Evolutionary conservation across 176 grass and related monocot genomes (phyloP), one percentile per base, ranked within the genome.

Genomic region (Saccharum spontaneum): DNA sequence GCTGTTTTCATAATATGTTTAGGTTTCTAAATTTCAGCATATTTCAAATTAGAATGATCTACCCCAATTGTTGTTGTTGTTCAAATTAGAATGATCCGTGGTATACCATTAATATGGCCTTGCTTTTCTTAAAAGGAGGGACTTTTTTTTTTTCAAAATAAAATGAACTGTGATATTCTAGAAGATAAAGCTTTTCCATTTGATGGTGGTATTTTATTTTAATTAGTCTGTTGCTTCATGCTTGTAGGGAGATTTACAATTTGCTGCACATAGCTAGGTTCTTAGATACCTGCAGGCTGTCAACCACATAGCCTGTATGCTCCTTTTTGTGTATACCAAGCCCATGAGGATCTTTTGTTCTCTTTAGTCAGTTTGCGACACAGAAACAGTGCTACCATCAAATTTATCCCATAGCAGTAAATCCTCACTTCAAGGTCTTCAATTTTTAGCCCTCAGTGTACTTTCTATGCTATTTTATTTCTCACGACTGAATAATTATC

Each of bases 141-240:
- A 55, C 39, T 75, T 78, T 1, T 52, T 1, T 52, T 52, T 30
- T 33, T 10, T 12, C 12, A 44, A 52, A 48, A 9, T 71, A 8
- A 18, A 81, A 64, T 60, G 20, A 70, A 6, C 40, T 71, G 28
- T n/a, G 8, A 57, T 82, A 18, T 78, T 79, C 22, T 65, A 46
- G n/a, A 48, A 46, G n/a, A 73, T 73, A 52, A 64, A 43, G 8
- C 48, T 75, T 8, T 67, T 87, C 13, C 11, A 55, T 12, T 72
- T 24, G 5, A 83, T 43, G 31, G 23, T 44, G 3, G 39, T 15
- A 57, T 63, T 79, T 82, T 72, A 1, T 52, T 88, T 84, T 44
- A 10, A 43, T 38, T 43, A 40, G 31, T 67, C 2, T 77, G 37
- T 28, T 28, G 28, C 28, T 28, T 28, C 28, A 36, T 80, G 36